phyloP scores from a whole-genome alignment of 1,139 yeast genomes.

The Candida anutae region DNA sequence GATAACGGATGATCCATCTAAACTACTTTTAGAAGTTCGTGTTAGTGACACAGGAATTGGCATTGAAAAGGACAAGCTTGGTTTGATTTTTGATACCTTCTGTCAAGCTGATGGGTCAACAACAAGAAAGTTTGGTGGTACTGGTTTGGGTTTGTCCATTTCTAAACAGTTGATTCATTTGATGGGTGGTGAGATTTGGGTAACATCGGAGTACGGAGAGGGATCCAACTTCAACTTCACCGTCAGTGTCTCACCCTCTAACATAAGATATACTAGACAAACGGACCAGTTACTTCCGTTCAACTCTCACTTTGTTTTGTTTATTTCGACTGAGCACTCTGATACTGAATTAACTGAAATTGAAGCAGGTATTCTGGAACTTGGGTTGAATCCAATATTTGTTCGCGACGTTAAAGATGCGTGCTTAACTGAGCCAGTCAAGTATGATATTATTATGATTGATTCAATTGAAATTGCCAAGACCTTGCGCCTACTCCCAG shows the following conservation, averaged over 20 bases:
- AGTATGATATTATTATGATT: slow-evolving; percentile 73
- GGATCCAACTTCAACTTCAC: slow-evolving; percentile 82
- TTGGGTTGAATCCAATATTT: slow-evolving; percentile 43
- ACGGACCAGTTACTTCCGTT: slow-evolving; percentile 70
- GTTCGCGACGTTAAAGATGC: slow-evolving; percentile 46
- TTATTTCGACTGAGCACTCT: slow-evolving; percentile 60
- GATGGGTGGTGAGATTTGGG: slow-evolving; percentile 93
- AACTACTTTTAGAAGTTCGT: slow-evolving; percentile 69
- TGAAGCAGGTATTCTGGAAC: slow-evolving; percentile 28
- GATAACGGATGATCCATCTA: slow-evolving; percentile 39
- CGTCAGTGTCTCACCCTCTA: slow-evolving; percentile 68
- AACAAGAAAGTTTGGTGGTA: slow-evolving; percentile 87
- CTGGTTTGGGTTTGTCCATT: slow-evolving; percentile 71
- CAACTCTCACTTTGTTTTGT: slow-evolving; percentile 58
- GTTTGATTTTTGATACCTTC: slow-evolving; percentile 78
- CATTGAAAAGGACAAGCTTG: slow-evolving; percentile 74
- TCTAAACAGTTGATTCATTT: slow-evolving; percentile 79
- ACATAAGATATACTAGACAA: slow-evolving; percentile 53
- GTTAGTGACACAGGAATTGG: slow-evolving; percentile 89
- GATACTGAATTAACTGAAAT: slow-evolving; percentile 42
- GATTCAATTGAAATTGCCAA: slow-evolving; percentile 73
- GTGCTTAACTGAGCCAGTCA: slow-evolving; percentile 45
- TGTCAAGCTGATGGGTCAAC: slow-evolving; percentile 93
- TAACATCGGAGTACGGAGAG: slow-evolving; percentile 68
- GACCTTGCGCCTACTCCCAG: slow-evolving; percentile 57